Evolutionary conservation across 768 basidiomycete species (phyloP), one percentile per base, ranked within the genome.

Genomic region (Boletellus emodensis): DNA sequence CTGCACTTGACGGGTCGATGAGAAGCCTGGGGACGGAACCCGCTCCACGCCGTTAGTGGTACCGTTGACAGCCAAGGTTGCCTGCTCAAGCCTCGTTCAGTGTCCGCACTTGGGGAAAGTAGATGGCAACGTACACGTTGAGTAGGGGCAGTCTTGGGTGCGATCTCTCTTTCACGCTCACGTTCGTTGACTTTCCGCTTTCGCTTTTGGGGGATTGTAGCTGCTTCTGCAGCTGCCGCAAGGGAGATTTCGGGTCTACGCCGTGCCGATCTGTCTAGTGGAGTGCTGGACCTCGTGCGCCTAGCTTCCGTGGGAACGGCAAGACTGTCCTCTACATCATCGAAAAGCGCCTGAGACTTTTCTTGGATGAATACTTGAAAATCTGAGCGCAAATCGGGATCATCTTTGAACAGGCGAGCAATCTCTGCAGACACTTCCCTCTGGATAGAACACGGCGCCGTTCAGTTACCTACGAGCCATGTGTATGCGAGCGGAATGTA

Each of bases 331-430:
- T 69, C 64, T 56, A 57, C 36, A 30, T 83, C 81, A 40, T 81
- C 79, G 17, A 80, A 64, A 35, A 75, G 59, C 51, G 72, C 71
- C 46, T 78, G 81, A 44, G 70, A 74, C 61, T 75, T 72, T 60
- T 80, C 83, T 0, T 86, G 85, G 74, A 90, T 79, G 66, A 90
- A 90, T 47, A 85, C 76, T 26, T 80, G 76, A 57, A 91, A 90
- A 53, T 87, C 87, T 41, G 80, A 75, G 36, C 84, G 77, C 34
- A 91, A 65, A 64, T 90, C 88, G 0, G 85, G 84, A 9, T 81
- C 83, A 57, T 90, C 84, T 53, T 84, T 83, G 71, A 91, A 89
- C 11, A 90, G 69, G 40, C 72, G 71, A 17, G 81, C 80, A 35
- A 90, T 85, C 57, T 83, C 82, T 26, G 75, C 76, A 6, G 84